phyloP scores from a whole-genome alignment of 257 asterid species.

The Misopates orontium region DNA sequence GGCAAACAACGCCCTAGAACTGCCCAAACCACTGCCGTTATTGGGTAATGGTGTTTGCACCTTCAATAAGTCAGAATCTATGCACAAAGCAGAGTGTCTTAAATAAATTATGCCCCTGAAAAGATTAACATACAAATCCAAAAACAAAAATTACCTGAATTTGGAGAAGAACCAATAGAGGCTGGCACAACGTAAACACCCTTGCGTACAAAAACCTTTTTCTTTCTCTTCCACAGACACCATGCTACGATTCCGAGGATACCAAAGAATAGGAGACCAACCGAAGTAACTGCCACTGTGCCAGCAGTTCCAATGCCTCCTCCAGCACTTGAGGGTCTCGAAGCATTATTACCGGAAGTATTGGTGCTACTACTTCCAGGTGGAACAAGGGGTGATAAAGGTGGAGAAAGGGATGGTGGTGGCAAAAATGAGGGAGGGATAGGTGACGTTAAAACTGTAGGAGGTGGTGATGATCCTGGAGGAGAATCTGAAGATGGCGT shows the following conservation, averaged over 20 bases:
- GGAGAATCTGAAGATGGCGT: conserved; percentile 39
- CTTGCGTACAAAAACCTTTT: conserved; percentile 48
- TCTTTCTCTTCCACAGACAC: conserved; percentile 64
- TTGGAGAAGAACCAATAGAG: conserved; percentile 52
- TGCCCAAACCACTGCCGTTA: conserved; percentile 54
- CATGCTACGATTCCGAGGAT: conserved; percentile 50
- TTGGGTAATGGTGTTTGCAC: conserved; percentile 44
- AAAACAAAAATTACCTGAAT: conserved; percentile 63
- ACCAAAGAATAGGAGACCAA: conserved; percentile 50
- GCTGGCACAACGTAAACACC: conserved; percentile 64
- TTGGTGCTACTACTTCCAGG: conserved; percentile 39
- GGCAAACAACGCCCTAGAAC: conserved; percentile 68
- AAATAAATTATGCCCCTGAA: conserved; percentile 73
- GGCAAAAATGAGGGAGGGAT: conserved; percentile 32
- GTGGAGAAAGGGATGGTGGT: conserved; percentile 31
- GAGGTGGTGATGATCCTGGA: conserved; percentile 34
- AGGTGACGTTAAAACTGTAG: conserved; percentile 25
- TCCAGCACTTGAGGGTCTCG: conserved; percentile 35
- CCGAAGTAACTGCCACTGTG: conserved; percentile 44
- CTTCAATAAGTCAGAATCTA: conserved; percentile 64
- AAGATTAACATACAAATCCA: conserved; percentile 44
- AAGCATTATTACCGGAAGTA: conserved; percentile 31
- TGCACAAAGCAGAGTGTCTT: conserved; percentile 30
- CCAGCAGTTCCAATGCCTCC: conserved; percentile 65
- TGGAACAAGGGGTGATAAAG: conserved; percentile 45